These are phyloP conservation scores for Penicillium sp. DNA, from an alignment of 2,329 filamentous ascomycete genomes.

Conservation along the genomic window DNA sequence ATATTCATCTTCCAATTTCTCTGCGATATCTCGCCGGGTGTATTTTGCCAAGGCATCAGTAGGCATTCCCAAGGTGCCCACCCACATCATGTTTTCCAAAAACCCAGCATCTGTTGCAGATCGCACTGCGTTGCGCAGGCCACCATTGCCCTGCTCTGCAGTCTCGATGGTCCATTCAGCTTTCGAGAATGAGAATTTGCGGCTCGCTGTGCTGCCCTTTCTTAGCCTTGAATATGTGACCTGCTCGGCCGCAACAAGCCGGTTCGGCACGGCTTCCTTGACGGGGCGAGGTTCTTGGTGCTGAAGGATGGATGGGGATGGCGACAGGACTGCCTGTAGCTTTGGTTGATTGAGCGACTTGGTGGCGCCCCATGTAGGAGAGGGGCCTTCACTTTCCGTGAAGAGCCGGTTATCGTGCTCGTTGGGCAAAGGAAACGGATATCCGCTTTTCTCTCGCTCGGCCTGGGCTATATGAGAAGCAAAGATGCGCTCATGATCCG, in stretches of 20 bases:
- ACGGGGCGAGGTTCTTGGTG: conserved; percentile 51
- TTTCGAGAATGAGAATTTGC: conserved; percentile 67
- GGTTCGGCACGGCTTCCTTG: conserved; percentile 24
- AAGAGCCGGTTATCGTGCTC: conserved; percentile 51
- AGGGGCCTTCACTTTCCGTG: conserved; percentile 70
- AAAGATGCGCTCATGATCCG: conserved; percentile 46
- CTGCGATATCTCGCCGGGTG: conserved; percentile 79
- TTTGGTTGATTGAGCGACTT: conserved; percentile 72
- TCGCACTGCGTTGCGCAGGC: conserved; percentile 81
- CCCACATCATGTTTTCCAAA: conserved; percentile 77
- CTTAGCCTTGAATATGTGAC: conserved; percentile 12
- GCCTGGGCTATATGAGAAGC: conserved; percentile 24
- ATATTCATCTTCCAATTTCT: conserved; percentile 75
- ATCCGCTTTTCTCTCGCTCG: conserved; percentile 27
- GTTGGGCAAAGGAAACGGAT: conserved; percentile 30
- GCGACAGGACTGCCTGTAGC: conserved; percentile 70
- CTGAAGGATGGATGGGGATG: conserved; percentile 72
- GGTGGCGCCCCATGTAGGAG: conserved; percentile 70
- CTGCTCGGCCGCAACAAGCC: conserved; percentile 11
- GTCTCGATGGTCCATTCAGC: conserved; percentile 80
- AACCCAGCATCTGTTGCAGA: conserved; percentile 70
- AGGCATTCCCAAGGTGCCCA: conserved; percentile 90
- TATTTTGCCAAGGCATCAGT: conserved; percentile 77
- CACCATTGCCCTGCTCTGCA: conserved; percentile 88
- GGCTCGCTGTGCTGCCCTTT: conserved; percentile 51